A percentile compares a stretch with the other conserved stretches of the same genome.
Evolutionary conservation across 352 stramenopile species (phyloP).

Genomic region (Pythium aristosporum): DNA sequence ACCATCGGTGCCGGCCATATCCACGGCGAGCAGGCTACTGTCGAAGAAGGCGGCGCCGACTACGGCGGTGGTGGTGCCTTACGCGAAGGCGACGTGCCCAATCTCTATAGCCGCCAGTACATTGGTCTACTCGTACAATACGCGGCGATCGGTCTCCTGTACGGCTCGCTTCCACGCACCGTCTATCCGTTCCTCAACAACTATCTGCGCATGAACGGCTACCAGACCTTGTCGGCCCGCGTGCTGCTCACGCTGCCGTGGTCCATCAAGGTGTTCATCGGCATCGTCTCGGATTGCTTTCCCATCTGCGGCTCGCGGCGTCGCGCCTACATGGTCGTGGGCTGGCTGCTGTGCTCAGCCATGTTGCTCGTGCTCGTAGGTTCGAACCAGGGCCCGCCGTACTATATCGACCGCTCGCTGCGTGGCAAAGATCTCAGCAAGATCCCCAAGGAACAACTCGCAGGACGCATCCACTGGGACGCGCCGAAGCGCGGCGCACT

Average conservation of each 20-base stretch:
- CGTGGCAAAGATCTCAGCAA: slow-evolving; percentile 24
- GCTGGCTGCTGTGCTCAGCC: slow-evolving; percentile 48
- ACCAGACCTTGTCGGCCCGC: slow-evolving; percentile 58
- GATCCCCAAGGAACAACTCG: slow-evolving; percentile 15
- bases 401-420: slow-evolving; percentile 49
- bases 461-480: slow-evolving; percentile 32
- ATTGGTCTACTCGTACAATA: slow-evolving; percentile 73
- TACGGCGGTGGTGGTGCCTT: slow-evolving; percentile 3
- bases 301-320: slow-evolving; percentile 59
- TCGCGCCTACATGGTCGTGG: slow-evolving; percentile 71
- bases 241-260: slow-evolving; percentile 58
- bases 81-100: slow-evolving; percentile 43
- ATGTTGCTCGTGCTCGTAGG: slow-evolving; percentile 56
- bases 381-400: slow-evolving; percentile 42
- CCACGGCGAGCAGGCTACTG: not conserved
- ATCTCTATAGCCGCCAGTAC: slow-evolving; percentile 52
- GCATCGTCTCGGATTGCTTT: slow-evolving; percentile 62
- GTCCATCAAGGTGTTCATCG: slow-evolving; percentile 70
- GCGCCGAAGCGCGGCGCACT: slow-evolving; percentile 21
- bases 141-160: slow-evolving; percentile 58
- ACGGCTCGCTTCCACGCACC: slow-evolving; percentile 51
- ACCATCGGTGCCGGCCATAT: not conserved
- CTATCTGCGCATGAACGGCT: slow-evolving; percentile 69
- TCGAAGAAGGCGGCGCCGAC: not conserved
- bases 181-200: slow-evolving; percentile 78